Evolutionary conservation across 148 eudicot species (phyloP).

Genomic region (Spergularia bocconei): DNA sequence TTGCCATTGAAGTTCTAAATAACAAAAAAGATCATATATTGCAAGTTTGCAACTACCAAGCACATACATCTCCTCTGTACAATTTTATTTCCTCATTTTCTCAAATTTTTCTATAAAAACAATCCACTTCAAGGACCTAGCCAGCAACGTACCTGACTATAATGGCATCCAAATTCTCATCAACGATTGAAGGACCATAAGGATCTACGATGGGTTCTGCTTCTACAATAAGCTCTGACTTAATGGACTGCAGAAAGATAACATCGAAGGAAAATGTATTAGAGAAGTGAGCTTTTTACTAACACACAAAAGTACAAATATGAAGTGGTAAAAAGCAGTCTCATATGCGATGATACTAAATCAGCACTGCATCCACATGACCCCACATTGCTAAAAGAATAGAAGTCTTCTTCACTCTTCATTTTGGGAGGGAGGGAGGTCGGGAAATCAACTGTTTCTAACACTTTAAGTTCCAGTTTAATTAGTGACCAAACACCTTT

Average conservation of each 20-base stretch:
- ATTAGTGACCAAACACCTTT: background rate
- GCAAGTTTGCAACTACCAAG: too few relatives aligned
- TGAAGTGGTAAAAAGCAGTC: background rate
- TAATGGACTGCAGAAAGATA: constrained; percentile 53
- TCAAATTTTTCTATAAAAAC: too few relatives aligned
- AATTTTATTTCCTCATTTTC: too few relatives aligned
- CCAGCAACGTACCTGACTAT: constrained; percentile 64
- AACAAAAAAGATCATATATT: too few relatives aligned
- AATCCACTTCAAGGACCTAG: background rate
- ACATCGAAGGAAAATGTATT: background rate
- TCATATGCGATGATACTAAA: background rate
- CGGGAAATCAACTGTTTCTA: background rate
- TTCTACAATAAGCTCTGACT: constrained; percentile 72
- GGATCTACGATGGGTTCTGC: constrained; percentile 79
- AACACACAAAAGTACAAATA: background rate
- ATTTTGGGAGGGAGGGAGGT: too few relatives aligned
- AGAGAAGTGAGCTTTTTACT: background rate
- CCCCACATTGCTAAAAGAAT: background rate
- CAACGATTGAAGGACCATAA: constrained; percentile 82
- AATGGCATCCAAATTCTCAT: constrained; percentile 88
- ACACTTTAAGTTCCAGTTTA: background rate
- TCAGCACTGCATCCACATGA: too few relatives aligned
- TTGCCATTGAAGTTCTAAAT: too few relatives aligned
- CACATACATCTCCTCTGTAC: too few relatives aligned
- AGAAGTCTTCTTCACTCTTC: too few relatives aligned